Conservation (phyloP, 2,329 filamentous ascomycete genomes). For the Fusarium buxicola region DNA sequence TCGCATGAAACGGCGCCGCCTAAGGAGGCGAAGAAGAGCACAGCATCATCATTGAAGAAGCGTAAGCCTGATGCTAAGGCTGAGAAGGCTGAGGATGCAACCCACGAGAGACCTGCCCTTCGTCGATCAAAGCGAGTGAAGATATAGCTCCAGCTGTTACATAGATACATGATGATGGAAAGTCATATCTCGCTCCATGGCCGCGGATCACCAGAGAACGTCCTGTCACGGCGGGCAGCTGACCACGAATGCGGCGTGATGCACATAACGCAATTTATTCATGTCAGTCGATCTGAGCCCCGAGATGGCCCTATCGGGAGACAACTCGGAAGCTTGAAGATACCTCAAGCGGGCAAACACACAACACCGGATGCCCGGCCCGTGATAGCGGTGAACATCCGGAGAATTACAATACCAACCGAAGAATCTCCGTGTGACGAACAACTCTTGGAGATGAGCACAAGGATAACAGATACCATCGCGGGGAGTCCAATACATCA, state of each 20-base stretch:
- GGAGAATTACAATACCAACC: conserved; percentile 40
- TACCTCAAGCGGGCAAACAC: conserved; percentile 9
- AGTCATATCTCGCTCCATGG: neutral
- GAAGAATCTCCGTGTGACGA: conserved; percentile 41
- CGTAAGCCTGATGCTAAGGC: conserved; percentile 31
- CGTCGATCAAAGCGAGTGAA: conserved; percentile 44
- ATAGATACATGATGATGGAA: neutral
- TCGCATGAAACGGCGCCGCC: conserved; percentile 7
- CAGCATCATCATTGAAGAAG: conserved; percentile 33
- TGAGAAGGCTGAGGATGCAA: conserved; percentile 24
- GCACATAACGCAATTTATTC: neutral
- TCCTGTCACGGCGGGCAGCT: conserved; percentile 4
- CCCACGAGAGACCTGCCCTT: conserved; percentile 26
- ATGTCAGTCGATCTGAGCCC: neutral
- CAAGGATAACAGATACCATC: conserved; percentile 23
- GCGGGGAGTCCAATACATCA: conserved; percentile 11
- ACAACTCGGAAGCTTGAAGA: conserved; percentile 1
- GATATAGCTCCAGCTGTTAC: conserved; percentile 18
- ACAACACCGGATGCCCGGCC: conserved; percentile 37
- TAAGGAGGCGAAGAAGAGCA: conserved; percentile 19
- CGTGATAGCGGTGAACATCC: conserved; percentile 39
- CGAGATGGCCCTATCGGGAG: conserved; percentile 10
- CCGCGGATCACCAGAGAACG: neutral
- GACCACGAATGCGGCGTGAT: conserved; percentile 1
- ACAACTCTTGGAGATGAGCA: conserved; percentile 11